Evolutionary conservation across 176 grass and related monocot genomes (phyloP).

Genomic region (Rhynchospora breviuscula): DNA sequence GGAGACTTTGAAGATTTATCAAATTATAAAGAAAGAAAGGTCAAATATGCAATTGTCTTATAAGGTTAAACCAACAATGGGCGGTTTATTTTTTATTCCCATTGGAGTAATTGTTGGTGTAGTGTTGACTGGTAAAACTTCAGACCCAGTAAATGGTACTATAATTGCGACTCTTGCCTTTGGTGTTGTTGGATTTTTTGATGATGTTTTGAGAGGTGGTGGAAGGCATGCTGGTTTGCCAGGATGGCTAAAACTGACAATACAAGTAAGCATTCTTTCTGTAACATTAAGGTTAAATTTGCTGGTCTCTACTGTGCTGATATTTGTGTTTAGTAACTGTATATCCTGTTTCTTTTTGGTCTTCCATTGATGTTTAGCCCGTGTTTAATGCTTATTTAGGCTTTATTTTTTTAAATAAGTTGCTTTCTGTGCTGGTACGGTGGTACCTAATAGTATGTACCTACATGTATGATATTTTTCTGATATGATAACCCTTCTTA

Average conservation of each 20-base stretch:
- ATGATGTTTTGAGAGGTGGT: constrained; percentile 47
- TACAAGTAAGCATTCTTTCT: constrained; percentile 45
- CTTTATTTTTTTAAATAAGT: neutral
- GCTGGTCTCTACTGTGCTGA: neutral
- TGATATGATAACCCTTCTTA: constrained; percentile 7
- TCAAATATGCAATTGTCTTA: constrained; percentile 42
- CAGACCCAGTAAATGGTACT: constrained; percentile 53
- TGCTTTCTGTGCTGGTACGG: neutral
- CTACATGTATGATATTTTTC: neutral
- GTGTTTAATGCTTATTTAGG: neutral
- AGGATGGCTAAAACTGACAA: constrained; percentile 49
- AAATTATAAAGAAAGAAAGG: constrained; percentile 55
- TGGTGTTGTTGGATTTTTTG: constrained; percentile 76
- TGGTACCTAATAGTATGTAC: neutral
- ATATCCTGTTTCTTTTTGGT: constrained; percentile 8
- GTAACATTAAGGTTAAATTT: neutral
- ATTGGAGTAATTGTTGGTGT: constrained; percentile 70
- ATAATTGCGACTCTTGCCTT: constrained; percentile 58
- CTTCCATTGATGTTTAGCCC: neutral
- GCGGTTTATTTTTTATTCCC: constrained; percentile 81
- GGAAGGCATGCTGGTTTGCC: constrained; percentile 42
- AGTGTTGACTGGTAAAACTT: constrained; percentile 43
- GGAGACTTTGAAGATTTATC: constrained; percentile 70
- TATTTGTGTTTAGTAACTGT: neutral
- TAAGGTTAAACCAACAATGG: constrained; percentile 74